phyloP scores from a whole-genome alignment of 768 basidiomycete genomes.

The Suillus subluteus region DNA sequence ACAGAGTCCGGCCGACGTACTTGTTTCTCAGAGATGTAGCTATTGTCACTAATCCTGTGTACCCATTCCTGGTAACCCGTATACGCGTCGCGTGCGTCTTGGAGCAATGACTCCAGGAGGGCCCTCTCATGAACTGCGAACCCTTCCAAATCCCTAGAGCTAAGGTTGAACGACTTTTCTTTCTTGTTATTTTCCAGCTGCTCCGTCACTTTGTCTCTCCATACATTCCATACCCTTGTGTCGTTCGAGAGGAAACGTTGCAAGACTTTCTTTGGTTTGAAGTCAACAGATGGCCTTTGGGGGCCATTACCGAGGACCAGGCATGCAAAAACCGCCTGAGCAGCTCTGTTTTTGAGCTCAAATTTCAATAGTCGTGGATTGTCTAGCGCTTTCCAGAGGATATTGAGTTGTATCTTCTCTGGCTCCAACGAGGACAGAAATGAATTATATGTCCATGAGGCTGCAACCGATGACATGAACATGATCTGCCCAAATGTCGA shows the following conservation, averaged over 20 bases:
- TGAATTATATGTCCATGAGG: conserved; percentile 40
- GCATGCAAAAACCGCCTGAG: conserved; percentile 28
- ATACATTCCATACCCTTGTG: conserved; percentile 30
- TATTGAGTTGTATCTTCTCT: conserved; percentile 28
- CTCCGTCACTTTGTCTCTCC: conserved; percentile 28
- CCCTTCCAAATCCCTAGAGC: neutral
- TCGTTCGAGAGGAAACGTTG: conserved; percentile 30
- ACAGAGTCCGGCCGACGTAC: neutral
- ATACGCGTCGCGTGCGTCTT: neutral
- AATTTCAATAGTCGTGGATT: conserved; percentile 24
- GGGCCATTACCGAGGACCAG: conserved; percentile 21
- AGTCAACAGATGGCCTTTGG: conserved; percentile 8
- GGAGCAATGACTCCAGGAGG: neutral
- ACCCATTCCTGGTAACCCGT: neutral
- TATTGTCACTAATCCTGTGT: neutral
- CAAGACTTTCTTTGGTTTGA: conserved; percentile 14
- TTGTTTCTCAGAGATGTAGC: neutral
- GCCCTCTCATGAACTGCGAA: neutral
- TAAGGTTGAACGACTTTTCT: neutral
- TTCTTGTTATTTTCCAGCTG: conserved; percentile 21
- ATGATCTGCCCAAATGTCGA: conserved; percentile 38
- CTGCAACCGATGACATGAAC: conserved; percentile 35
- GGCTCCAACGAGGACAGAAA: conserved; percentile 43
- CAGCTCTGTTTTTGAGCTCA: conserved; percentile 14
- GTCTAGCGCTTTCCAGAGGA: conserved; percentile 22